Percentiles rank a stretch among this genome's conserved stretches.
Evolutionary conservation across 2,329 filamentous ascomycete genomes (phyloP).

Genomic region (Penicillium sp.): DNA sequence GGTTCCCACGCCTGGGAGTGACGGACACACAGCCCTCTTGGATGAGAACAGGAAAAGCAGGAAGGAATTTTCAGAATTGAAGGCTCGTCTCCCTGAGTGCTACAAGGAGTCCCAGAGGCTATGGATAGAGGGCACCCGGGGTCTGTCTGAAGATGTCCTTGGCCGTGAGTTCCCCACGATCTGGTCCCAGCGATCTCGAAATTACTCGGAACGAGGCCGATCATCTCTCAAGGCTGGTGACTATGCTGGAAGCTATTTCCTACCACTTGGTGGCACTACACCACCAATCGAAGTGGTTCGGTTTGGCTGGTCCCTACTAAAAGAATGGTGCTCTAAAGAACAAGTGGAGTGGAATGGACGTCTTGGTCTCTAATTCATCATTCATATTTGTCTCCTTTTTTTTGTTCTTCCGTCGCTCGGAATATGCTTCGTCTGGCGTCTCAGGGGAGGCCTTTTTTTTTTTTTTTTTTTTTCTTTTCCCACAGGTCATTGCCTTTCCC

Average conservation of each 20-base stretch:
- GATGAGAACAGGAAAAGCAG: conserved; percentile 40
- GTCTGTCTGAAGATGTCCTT: conserved; percentile 44
- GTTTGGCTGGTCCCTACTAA: conserved; percentile 47
- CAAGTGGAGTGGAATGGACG: conserved; percentile 46
- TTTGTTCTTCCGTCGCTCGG: neutral
- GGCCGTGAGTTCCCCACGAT: conserved; percentile 45
- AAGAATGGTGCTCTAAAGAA: conserved; percentile 50
- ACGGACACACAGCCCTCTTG: conserved; percentile 38
- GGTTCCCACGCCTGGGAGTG: conserved; percentile 46
- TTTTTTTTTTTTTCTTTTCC: neutral
- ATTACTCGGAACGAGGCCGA: conserved; percentile 39
- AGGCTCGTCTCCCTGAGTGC: conserved; percentile 41
- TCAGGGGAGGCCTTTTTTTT: neutral
- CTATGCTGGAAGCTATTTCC: conserved; percentile 41
- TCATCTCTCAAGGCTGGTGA: conserved; percentile 35
- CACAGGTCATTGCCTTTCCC: conserved; percentile 8
- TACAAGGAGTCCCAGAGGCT: conserved; percentile 44
- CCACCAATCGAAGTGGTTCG: conserved; percentile 47
- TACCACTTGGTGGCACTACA: conserved; percentile 46
- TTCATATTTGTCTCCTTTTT: neutral
- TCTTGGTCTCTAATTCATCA: conserved; percentile 37
- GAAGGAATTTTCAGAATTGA: conserved; percentile 44
- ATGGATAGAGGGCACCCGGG: conserved; percentile 46
- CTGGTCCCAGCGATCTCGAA: conserved; percentile 44
- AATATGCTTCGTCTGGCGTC: conserved; percentile 12